Percentiles rank a stretch among this genome's conserved stretches.
phyloP scores from a whole-genome alignment of 805 yeast species.

The Saccharomycopsis sp. region DNA sequence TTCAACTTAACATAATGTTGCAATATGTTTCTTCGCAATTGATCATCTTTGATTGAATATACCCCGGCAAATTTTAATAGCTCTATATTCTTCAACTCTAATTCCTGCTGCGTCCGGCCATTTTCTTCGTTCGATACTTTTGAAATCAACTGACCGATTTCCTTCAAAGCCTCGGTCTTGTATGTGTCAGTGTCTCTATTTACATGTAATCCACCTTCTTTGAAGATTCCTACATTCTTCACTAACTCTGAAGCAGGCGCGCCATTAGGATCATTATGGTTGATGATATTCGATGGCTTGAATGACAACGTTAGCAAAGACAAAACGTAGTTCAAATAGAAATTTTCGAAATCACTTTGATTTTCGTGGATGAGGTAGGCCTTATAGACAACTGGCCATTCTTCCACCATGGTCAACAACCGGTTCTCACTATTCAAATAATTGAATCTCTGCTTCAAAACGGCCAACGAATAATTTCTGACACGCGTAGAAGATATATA shows the following conservation, averaged over 20 bases:
- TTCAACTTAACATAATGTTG: neutral
- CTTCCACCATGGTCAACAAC: conserved; percentile 6
- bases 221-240: neutral
- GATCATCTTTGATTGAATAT: neutral
- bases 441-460: conserved; percentile 24
- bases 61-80: neutral
- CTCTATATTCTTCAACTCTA: neutral
- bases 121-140: neutral
- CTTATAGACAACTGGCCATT: conserved; percentile 15
- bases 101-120: neutral
- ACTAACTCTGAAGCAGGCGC: neutral
- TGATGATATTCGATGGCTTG: neutral
- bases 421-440: conserved; percentile 24
- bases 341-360: neutral
- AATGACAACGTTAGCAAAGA: conserved; percentile 9
- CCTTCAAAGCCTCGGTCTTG: neutral
- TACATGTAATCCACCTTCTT: neutral
- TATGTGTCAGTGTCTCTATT: neutral
- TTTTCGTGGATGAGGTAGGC: conserved; percentile 1
- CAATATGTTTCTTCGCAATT: neutral
- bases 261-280: neutral
- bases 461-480: conserved; percentile 17
- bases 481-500: conserved; percentile 25
- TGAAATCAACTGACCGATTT: neutral
- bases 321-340: conserved; percentile 7